Evolutionary conservation across 441 rosid species (phyloP).

Genomic region (Populus trichocarpa): DNA sequence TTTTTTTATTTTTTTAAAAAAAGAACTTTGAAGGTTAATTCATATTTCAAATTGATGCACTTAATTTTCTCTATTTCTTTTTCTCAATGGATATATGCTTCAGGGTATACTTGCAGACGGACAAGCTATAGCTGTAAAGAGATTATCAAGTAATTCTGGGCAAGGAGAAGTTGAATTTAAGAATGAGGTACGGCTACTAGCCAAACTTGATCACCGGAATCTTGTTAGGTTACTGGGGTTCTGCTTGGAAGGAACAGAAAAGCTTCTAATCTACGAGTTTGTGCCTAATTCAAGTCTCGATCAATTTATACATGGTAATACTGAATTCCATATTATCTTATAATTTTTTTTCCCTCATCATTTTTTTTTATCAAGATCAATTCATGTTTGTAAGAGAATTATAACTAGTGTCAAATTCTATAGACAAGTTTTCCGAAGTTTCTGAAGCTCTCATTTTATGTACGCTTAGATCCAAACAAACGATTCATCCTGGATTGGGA

Average conservation of each 20-base stretch:
- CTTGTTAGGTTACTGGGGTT: slow-evolving; percentile 23
- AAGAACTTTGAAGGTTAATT: background rate
- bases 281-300: slow-evolving; percentile 29
- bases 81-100: background rate
- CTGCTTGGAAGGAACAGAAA: slow-evolving; percentile 23
- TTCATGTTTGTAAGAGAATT: no score
- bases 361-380: no score
- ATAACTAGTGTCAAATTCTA: no score
- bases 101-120: slow-evolving; percentile 28
- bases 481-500: no score
- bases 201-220: slow-evolving; percentile 31
- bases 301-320: slow-evolving; percentile 20
- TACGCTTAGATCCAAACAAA: no score
- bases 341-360: no score
- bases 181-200: slow-evolving; percentile 25
- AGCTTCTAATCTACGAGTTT: slow-evolving; percentile 29
- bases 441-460: no score
- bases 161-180: slow-evolving; percentile 22
- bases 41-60: background rate
- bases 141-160: slow-evolving; percentile 15
- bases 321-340: background rate
- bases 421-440: no score
- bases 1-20: no score
- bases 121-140: slow-evolving; percentile 20
- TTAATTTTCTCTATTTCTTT: no score